A percentile compares a stretch with the other conserved stretches of the same genome.
Conservation (phyloP, 768 basidiomycete genomes). For the Peribolospora kevripleyi region DNA sequence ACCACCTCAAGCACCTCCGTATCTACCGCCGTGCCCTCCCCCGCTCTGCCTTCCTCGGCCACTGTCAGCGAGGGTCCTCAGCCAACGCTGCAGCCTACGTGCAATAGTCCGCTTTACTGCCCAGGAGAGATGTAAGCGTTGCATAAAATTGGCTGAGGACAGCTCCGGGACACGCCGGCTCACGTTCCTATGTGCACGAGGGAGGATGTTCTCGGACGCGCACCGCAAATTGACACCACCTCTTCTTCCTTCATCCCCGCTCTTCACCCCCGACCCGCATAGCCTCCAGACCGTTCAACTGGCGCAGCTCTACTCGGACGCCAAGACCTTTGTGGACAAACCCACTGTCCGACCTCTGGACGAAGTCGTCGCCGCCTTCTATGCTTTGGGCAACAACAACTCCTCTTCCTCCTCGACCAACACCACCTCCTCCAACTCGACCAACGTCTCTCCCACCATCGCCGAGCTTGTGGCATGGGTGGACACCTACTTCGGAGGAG, state of each 20-base stretch:
- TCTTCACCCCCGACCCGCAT: too few species aligned
- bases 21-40: too few species aligned
- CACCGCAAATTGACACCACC: too few species aligned
- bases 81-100: conserved; percentile 3
- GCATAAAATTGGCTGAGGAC: too few species aligned
- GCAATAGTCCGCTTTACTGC: background rate
- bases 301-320: conserved; percentile 46
- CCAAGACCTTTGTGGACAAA: conserved; percentile 54
- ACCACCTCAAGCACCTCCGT: too few species aligned
- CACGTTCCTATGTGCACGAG: too few species aligned
- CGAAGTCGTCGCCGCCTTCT: conserved; percentile 1
- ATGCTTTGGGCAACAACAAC: background rate
- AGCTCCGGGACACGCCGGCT: too few species aligned
- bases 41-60: too few species aligned
- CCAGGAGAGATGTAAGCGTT: conserved; percentile 7
- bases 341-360: background rate
- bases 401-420: background rate
- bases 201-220: too few species aligned
- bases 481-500: conserved; percentile 1
- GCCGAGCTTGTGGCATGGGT: conserved; percentile 1
- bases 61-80: too few species aligned
- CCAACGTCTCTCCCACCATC: background rate
- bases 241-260: too few species aligned
- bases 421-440: too few species aligned
- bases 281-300: conserved; percentile 58